A percentile compares a stretch with the other conserved stretches of the same genome.
Evolutionary conservation across 768 basidiomycete genomes (phyloP).

Genomic region (Pulveroboletus frians): DNA sequence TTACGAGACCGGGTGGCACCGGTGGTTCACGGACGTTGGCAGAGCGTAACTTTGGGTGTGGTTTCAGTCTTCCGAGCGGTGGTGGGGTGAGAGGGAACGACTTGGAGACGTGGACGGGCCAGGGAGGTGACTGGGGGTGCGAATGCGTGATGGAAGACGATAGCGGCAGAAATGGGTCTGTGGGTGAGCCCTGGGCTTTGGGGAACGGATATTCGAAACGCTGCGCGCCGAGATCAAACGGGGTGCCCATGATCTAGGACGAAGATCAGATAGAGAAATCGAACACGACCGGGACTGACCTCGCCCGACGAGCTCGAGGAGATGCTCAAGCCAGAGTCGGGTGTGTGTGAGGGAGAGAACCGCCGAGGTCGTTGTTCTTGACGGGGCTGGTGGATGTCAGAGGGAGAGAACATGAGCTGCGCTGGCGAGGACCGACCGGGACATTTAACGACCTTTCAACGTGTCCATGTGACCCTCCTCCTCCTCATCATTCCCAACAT

Average conservation of each 20-base stretch:
- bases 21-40: slow-evolving; percentile 28
- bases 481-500: background rate
- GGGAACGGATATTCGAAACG: slow-evolving; percentile 33
- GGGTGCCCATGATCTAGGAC: slow-evolving; percentile 30
- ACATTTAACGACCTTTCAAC: slow-evolving; percentile 6
- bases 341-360: slow-evolving; percentile 12
- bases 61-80: slow-evolving; percentile 24
- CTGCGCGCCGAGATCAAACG: slow-evolving; percentile 30
- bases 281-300: slow-evolving; percentile 20
- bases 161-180: slow-evolving; percentile 22
- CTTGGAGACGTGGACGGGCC: slow-evolving; percentile 27
- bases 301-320: slow-evolving; percentile 30
- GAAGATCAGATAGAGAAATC: background rate
- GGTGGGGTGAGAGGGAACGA: slow-evolving; percentile 28
- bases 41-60: slow-evolving; percentile 29
- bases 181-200: slow-evolving; percentile 26
- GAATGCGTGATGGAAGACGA: slow-evolving; percentile 21
- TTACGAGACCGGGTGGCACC: slow-evolving; percentile 29
- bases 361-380: background rate
- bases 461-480: background rate
- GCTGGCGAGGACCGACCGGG: slow-evolving; percentile 2
- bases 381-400: slow-evolving; percentile 13
- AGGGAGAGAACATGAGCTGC: slow-evolving; percentile 12
- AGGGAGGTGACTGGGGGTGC: slow-evolving; percentile 22
- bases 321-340: slow-evolving; percentile 29